Conservation (phyloP, 371 early-diverging fungal species). For the Syncephalastrum sp. region DNA sequence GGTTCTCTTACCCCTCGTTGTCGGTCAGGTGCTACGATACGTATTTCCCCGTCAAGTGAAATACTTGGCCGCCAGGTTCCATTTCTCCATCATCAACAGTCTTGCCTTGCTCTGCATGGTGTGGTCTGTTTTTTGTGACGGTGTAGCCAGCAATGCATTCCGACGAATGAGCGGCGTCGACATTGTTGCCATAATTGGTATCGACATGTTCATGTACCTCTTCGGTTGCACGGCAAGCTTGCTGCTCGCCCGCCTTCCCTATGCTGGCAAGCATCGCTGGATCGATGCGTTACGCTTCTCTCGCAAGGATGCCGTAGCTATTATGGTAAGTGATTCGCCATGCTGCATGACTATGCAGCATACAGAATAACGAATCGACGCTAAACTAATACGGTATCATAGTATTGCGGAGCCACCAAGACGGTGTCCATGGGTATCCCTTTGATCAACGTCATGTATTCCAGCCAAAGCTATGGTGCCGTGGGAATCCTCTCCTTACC, state of each 20-base stretch:
- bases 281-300: slow-evolving; percentile 39
- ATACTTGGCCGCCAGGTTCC: slow-evolving; percentile 44
- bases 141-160: slow-evolving; percentile 60
- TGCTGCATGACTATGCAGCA: too few species aligned
- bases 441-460: slow-evolving; percentile 72
- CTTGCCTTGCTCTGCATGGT: slow-evolving; percentile 58
- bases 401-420: slow-evolving; percentile 75
- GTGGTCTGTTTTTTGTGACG: slow-evolving; percentile 76
- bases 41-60: slow-evolving; percentile 42
- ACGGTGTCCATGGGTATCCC: slow-evolving; percentile 78
- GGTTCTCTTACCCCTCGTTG: slow-evolving; percentile 62
- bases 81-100: slow-evolving; percentile 58
- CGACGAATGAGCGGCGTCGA: slow-evolving; percentile 47
- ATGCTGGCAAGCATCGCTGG: slow-evolving; percentile 40
- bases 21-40: slow-evolving; percentile 65
- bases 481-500: slow-evolving; percentile 68
- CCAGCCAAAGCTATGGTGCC: slow-evolving; percentile 31
- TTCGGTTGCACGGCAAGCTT: slow-evolving; percentile 41
- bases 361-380: too few species aligned
- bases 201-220: slow-evolving; percentile 51
- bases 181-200: slow-evolving; percentile 58
- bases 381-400: neutral
- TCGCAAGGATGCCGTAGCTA: slow-evolving; percentile 51
- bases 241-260: slow-evolving; percentile 45
- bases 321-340: slow-evolving; percentile 33